Evolutionary conservation across 495 filamentous ascomycete species (phyloP).

Genomic region (Trichoderma virens): DNA sequence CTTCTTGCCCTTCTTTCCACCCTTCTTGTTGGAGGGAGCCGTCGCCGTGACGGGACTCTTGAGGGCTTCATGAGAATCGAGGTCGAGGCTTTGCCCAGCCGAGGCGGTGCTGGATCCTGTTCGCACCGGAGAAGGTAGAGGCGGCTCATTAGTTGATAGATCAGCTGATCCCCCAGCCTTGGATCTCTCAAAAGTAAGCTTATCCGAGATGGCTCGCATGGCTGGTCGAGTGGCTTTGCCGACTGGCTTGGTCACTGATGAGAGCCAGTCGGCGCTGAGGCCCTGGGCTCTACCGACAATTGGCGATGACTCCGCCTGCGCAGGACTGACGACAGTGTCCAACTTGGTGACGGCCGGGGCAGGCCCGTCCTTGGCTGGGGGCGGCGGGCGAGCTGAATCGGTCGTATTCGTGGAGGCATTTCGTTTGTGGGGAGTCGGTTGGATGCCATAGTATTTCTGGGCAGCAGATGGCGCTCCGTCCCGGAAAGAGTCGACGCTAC

Average conservation of each 20-base stretch:
- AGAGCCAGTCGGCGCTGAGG: slow-evolving; percentile 44
- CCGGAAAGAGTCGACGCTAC: slow-evolving; percentile 55
- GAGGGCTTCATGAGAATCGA: slow-evolving; percentile 60
- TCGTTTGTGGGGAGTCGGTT: slow-evolving; percentile 33
- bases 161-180: slow-evolving; percentile 45
- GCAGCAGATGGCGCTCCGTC: slow-evolving; percentile 34
- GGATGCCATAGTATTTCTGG: slow-evolving; percentile 56
- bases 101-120: slow-evolving; percentile 86
- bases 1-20: slow-evolving; percentile 67
- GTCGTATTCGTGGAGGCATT: slow-evolving; percentile 43
- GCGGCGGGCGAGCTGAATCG: slow-evolving; percentile 38
- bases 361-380: slow-evolving; percentile 39
- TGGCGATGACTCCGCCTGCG: slow-evolving; percentile 31
- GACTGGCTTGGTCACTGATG: slow-evolving; percentile 40
- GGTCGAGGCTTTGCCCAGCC: slow-evolving; percentile 67
- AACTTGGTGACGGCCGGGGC: slow-evolving; percentile 61
- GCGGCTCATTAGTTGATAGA: slow-evolving; percentile 57
- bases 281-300: slow-evolving; percentile 30
- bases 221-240: slow-evolving; percentile 44
- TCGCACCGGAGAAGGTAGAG: slow-evolving; percentile 58
- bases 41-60: slow-evolving; percentile 45
- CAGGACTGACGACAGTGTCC: slow-evolving; percentile 39
- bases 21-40: slow-evolving; percentile 30
- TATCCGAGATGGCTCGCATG: slow-evolving; percentile 74
- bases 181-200: slow-evolving; percentile 54